Evolutionary conservation across 768 basidiomycete genomes (phyloP).

Genomic region (Tylopilus intermedius): DNA sequence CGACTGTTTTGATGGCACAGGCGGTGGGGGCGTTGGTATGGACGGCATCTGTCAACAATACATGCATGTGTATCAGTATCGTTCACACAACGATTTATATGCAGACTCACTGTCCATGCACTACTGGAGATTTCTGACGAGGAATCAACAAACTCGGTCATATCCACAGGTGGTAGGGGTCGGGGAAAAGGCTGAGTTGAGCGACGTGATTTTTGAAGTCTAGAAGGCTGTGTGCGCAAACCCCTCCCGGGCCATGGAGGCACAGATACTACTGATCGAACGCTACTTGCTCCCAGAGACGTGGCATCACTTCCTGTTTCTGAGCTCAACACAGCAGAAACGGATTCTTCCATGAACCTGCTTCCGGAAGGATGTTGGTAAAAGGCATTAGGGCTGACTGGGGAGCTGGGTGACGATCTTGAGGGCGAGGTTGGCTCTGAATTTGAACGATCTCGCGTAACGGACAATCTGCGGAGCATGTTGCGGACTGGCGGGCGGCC

Average conservation of each 20-base stretch:
- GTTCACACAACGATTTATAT: background rate
- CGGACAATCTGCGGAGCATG: slow-evolving; percentile 19
- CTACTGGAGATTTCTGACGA: slow-evolving; percentile 4
- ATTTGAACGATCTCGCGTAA: slow-evolving; percentile 1
- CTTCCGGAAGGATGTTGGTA: slow-evolving; percentile 24
- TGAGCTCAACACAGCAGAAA: slow-evolving; percentile 25
- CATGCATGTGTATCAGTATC: background rate
- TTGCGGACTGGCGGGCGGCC: background rate
- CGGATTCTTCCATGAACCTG: slow-evolving; percentile 24
- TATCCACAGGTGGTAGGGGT: background rate
- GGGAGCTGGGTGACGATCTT: slow-evolving; percentile 16
- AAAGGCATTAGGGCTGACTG: background rate
- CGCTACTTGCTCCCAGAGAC: slow-evolving; percentile 6
- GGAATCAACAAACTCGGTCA: slow-evolving; percentile 1
- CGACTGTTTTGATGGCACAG: background rate
- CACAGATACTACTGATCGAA: background rate
- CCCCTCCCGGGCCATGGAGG: slow-evolving; percentile 1
- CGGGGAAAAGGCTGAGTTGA: background rate
- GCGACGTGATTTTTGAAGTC: slow-evolving; percentile 20
- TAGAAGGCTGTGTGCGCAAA: slow-evolving; percentile 3
- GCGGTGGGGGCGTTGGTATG: background rate
- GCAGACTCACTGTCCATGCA: slow-evolving; percentile 18
- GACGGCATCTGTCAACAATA: slow-evolving; percentile 9
- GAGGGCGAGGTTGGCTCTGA: slow-evolving; percentile 10
- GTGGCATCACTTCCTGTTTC: slow-evolving; percentile 22